Evolutionary conservation across 768 basidiomycete species (phyloP).

Genomic region (Leccinum imitatum): DNA sequence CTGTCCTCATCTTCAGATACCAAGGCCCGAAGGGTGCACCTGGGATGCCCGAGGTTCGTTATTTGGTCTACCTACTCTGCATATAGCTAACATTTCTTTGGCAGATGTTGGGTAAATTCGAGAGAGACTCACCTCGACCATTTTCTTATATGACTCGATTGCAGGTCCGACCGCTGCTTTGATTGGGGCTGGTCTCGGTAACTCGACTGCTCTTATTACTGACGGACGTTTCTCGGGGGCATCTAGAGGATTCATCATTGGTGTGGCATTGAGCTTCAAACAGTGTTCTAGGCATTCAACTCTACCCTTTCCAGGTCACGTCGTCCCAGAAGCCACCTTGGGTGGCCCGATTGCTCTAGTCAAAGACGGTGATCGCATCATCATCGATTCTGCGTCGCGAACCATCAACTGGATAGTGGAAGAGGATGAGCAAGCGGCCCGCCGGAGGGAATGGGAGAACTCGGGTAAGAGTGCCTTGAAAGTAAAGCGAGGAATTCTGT

Average conservation of each 20-base stretch:
- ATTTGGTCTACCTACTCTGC: not conserved
- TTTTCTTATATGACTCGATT: conserved; percentile 10
- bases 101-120: conserved; percentile 45
- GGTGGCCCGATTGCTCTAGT: conserved; percentile 90
- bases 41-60: conserved; percentile 78
- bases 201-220: conserved; percentile 78
- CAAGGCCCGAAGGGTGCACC: conserved; percentile 91
- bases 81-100: conserved; percentile 5
- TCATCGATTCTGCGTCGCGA: conserved; percentile 67
- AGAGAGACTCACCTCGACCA: not conserved
- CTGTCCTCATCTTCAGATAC: conserved; percentile 80
- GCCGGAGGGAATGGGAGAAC: conserved; percentile 68
- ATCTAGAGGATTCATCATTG: conserved; percentile 63
- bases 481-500: conserved; percentile 71
- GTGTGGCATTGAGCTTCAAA: conserved; percentile 25
- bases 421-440: conserved; percentile 60
- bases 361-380: conserved; percentile 75
- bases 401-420: conserved; percentile 72
- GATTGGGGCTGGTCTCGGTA: conserved; percentile 79
- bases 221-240: conserved; percentile 91
- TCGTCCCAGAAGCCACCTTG: conserved; percentile 64
- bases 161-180: conserved; percentile 78
- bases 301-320: conserved; percentile 45
- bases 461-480: conserved; percentile 62
- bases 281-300: conserved; percentile 39